Evolutionary conservation across 345 rosid species (phyloP).

Genomic region (Salix purpurea): DNA sequence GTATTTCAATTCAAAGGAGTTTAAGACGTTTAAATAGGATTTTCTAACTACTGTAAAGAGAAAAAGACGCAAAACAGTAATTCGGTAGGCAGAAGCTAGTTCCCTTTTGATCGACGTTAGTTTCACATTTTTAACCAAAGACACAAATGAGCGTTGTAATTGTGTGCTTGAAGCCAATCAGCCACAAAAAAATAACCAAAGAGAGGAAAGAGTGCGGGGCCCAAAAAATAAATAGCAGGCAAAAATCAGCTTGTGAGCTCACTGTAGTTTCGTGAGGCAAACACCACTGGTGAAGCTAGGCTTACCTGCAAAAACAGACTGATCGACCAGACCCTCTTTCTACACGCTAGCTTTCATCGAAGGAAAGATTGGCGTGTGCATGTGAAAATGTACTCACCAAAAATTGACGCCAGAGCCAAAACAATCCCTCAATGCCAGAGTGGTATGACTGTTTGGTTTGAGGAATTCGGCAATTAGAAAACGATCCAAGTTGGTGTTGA

Average conservation of each 20-base stretch:
- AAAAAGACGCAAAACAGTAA: no score
- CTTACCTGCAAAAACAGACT: neutral
- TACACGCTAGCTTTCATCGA: neutral
- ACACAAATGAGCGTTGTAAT: neutral
- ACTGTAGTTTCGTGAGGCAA: neutral
- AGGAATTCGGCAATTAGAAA: conserved; percentile 20
- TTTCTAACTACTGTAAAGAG: no score
- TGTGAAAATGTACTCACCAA: neutral
- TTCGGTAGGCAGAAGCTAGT: no score
- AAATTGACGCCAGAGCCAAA: neutral
- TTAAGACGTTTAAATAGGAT: no score
- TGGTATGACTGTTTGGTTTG: conserved; percentile 16
- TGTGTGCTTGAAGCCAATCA: neutral
- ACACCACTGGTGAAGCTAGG: neutral
- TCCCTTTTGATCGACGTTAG: neutral
- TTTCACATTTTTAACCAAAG: neutral
- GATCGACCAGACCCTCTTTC: neutral
- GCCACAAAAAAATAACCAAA: neutral
- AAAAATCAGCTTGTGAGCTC: neutral
- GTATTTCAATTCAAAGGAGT: no score
- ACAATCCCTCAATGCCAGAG: conserved; percentile 6
- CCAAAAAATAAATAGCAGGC: neutral
- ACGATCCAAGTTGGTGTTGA: conserved; percentile 19
- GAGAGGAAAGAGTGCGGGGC: neutral
- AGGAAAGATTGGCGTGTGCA: neutral